Percentiles rank a stretch among this genome's conserved stretches.
Evolutionary conservation across 163 green algal genomes (phyloP).

Genomic region (Dunaliella salina): DNA sequence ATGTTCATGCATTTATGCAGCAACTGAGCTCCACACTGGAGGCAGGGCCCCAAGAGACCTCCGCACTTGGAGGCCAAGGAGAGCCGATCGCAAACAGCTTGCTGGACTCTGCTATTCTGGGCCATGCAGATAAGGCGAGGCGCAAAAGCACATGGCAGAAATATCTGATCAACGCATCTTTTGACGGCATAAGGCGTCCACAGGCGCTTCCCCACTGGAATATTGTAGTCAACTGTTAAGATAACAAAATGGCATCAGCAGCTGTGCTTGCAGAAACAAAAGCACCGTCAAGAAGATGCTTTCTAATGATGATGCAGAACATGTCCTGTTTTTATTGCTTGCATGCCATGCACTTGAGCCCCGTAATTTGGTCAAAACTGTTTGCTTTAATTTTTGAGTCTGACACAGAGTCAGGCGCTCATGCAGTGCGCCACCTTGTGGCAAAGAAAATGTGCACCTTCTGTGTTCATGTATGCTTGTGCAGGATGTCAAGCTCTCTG

Average conservation of each 20-base stretch:
- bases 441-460: too few species aligned
- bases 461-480: not conserved
- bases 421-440: too few species aligned
- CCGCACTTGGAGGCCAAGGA: conserved; percentile 20
- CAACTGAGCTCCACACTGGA: conserved; percentile 31
- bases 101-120: conserved; percentile 20
- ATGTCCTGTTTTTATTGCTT: not conserved
- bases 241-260: not conserved
- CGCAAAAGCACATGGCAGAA: not conserved
- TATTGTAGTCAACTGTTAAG: not conserved
- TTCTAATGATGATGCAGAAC: too few species aligned
- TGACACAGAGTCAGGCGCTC: too few species aligned
- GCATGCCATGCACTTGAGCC: too few species aligned
- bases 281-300: too few species aligned
- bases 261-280: not conserved
- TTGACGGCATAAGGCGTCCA: not conserved
- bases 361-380: too few species aligned
- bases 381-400: too few species aligned
- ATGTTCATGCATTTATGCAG: not conserved
- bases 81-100: not conserved
- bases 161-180: not conserved
- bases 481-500: conserved; percentile 59
- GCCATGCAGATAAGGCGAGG: conserved; percentile 17
- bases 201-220: not conserved
- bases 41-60: conserved; percentile 37